Evolutionary conservation across 23 red algal genomes (phyloP).

Genomic region (Gracilariopsis chorda): DNA sequence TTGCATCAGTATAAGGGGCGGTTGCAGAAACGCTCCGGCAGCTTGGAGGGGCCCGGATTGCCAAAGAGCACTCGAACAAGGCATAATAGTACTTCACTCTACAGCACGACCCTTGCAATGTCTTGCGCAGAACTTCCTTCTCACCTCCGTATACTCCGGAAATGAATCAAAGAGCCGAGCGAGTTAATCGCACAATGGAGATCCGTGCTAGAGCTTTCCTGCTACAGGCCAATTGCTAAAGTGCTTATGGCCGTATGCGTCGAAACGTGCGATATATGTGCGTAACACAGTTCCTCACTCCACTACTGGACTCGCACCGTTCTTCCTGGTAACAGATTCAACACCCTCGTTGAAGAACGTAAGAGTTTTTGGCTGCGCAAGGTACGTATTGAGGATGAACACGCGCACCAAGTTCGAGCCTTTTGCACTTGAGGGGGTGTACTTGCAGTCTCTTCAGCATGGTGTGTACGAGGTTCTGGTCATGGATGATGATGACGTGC

Average conservation of each 20-base stretch:
- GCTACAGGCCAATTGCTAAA: too few relatives aligned
- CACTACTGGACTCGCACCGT: too few relatives aligned
- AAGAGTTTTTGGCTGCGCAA: slow-evolving; percentile 11
- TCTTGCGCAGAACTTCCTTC: too few relatives aligned
- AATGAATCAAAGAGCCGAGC: background rate
- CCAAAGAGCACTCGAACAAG: background rate
- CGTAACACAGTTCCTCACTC: too few relatives aligned
- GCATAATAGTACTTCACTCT: background rate
- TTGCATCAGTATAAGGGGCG: background rate
- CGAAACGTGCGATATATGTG: too few relatives aligned
- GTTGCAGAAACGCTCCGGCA: background rate
- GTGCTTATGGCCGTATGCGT: too few relatives aligned
- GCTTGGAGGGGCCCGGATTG: background rate
- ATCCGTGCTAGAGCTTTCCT: background rate
- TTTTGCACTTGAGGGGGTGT: slow-evolving; percentile 35
- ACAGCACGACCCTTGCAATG: too few relatives aligned
- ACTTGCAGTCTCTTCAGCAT: slow-evolving; percentile 47
- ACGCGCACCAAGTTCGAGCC: slow-evolving; percentile 17
- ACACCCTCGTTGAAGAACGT: slow-evolving; percentile 2
- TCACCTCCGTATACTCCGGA: background rate
- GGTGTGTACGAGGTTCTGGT: background rate
- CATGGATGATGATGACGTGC: background rate
- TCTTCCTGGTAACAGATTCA: background rate
- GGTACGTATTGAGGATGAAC: background rate
- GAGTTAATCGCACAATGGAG: background rate